Conservation (phyloP, 352 stramenopile genomes). For the Phytophthora fragariaefolia region DNA sequence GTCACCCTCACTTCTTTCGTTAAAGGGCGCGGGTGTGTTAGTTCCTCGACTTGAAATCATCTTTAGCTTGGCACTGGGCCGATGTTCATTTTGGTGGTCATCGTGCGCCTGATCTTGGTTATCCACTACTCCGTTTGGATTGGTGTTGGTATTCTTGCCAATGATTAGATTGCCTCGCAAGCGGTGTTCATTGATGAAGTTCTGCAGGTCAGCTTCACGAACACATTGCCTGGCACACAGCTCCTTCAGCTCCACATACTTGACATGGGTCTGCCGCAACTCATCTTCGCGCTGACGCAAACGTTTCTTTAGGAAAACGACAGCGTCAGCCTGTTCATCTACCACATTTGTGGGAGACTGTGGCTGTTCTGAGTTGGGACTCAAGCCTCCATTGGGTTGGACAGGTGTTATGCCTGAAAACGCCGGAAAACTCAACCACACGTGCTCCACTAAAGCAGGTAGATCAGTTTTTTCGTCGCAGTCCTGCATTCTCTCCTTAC, state of each 20-base stretch:
- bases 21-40: slow-evolving; percentile 30
- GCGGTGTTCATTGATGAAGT: slow-evolving; percentile 85
- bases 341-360: not conserved
- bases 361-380: slow-evolving; percentile 2
- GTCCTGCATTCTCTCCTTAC: slow-evolving; percentile 45
- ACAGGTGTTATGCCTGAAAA: slow-evolving; percentile 35
- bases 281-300: slow-evolving; percentile 68
- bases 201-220: slow-evolving; percentile 76
- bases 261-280: slow-evolving; percentile 57
- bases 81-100: slow-evolving; percentile 17
- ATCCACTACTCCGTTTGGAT: slow-evolving; percentile 16
- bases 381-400: slow-evolving; percentile 14
- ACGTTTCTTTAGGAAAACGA: slow-evolving; percentile 67
- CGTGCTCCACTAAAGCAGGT: slow-evolving; percentile 44
- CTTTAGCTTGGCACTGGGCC: slow-evolving; percentile 18
- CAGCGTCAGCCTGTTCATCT: slow-evolving; percentile 34
- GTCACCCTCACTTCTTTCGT: slow-evolving; percentile 25
- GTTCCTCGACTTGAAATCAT: slow-evolving; percentile 34
- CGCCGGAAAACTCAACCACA: slow-evolving; percentile 67
- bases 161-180: slow-evolving; percentile 74
- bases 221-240: slow-evolving; percentile 79
- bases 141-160: slow-evolving; percentile 35
- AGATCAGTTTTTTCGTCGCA: slow-evolving; percentile 42
- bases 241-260: slow-evolving; percentile 81
- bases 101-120: slow-evolving; percentile 30